Percentiles rank a stretch among this genome's conserved stretches.
Evolutionary conservation across 108 stramenopile species (phyloP).

Genomic region (Cylindrotheca closterium): DNA sequence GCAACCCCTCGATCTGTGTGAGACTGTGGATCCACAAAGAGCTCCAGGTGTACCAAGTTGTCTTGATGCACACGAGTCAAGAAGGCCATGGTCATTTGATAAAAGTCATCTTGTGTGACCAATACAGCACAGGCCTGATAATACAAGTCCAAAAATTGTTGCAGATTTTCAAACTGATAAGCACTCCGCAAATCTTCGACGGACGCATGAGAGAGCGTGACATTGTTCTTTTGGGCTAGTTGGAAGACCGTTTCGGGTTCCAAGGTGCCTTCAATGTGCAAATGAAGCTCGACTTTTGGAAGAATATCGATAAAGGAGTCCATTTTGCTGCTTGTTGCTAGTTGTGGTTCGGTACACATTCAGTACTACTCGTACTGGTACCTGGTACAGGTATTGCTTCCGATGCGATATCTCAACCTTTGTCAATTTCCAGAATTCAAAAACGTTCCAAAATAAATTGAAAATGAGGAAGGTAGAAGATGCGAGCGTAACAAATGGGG

Average conservation of each 20-base stretch:
- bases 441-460: too few relatives aligned
- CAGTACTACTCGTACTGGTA: too few relatives aligned
- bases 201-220: slow-evolving; percentile 21
- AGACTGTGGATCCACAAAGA: slow-evolving; percentile 52
- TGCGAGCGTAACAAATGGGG: too few relatives aligned
- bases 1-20: slow-evolving; percentile 34
- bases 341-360: too few relatives aligned
- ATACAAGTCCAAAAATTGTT: slow-evolving; percentile 39
- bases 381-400: too few relatives aligned
- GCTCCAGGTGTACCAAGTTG: slow-evolving; percentile 35
- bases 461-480: too few relatives aligned
- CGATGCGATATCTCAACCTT: too few relatives aligned
- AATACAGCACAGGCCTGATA: slow-evolving; percentile 34
- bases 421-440: too few relatives aligned
- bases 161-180: slow-evolving; percentile 33
- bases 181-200: slow-evolving; percentile 22
- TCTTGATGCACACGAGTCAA: slow-evolving; percentile 24
- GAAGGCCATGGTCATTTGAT: slow-evolving; percentile 40
- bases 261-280: slow-evolving; percentile 48
- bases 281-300: slow-evolving; percentile 44
- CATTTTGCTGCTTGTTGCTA: too few relatives aligned
- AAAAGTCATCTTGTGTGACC: slow-evolving; percentile 31
- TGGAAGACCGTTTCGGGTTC: slow-evolving; percentile 36
- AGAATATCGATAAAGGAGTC: slow-evolving; percentile 17
- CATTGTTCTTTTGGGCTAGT: slow-evolving; percentile 31